These are phyloP conservation scores for Paramecium pentaurelia DNA, from an alignment of 73 alveolate species.

Conservation along the genomic window DNA sequence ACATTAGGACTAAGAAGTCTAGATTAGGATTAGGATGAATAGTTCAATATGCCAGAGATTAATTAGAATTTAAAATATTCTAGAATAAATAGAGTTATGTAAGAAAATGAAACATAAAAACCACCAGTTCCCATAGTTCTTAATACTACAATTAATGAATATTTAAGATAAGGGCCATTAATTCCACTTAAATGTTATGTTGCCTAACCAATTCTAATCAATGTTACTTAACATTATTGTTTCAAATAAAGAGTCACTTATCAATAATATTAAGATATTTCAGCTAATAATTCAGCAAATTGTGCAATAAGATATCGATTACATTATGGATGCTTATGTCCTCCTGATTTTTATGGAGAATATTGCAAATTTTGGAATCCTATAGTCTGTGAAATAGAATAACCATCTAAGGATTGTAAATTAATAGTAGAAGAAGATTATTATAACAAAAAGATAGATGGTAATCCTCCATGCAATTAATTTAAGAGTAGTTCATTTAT, in stretches of 20 bases:
- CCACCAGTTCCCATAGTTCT: background rate
- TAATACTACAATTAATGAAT: background rate
- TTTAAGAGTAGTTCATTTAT: background rate
- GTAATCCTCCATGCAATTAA: background rate
- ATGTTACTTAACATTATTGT: constrained; percentile 17
- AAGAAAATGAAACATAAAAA: background rate
- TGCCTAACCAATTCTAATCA: background rate
- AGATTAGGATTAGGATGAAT: background rate
- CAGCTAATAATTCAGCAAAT: background rate
- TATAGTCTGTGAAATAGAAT: background rate
- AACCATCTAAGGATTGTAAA: background rate
- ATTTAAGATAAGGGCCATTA: background rate
- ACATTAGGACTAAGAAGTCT: background rate
- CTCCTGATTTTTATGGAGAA: constrained; percentile 20
- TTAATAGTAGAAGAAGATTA: background rate
- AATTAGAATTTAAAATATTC: background rate
- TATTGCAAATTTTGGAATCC: background rate
- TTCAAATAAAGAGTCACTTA: background rate
- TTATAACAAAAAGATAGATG: background rate
- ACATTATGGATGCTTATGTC: constrained; percentile 9
- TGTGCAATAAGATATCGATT: background rate
- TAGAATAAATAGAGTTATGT: background rate
- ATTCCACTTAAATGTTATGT: background rate
- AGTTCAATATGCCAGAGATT: background rate
- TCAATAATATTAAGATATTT: background rate